phyloP scores from a whole-genome alignment of 2,329 filamentous ascomycete genomes.

The Ascosphaera aggregata region DNA sequence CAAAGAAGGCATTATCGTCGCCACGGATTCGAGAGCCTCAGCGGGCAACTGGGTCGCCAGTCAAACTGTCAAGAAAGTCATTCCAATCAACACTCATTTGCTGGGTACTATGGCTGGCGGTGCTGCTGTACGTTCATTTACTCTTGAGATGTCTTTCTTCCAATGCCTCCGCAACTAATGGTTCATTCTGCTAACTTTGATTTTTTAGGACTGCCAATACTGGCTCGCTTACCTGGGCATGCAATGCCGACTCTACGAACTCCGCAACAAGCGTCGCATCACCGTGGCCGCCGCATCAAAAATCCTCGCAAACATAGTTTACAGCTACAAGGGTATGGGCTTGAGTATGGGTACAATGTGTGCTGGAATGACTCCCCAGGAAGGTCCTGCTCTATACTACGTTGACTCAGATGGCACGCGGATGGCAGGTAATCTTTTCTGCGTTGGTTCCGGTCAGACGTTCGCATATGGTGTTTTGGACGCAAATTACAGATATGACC shows the following conservation, averaged over 20 bases:
- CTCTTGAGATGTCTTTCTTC: not conserved
- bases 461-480: conserved; percentile 97
- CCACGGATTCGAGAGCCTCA: conserved; percentile 89
- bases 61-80: conserved; percentile 99
- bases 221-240: conserved; percentile 98
- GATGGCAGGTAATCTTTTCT: conserved; percentile 86
- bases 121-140: conserved; percentile 42
- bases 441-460: conserved; percentile 92
- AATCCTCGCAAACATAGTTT: conserved; percentile 95
- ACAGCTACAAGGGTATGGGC: conserved; percentile 97
- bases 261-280: conserved; percentile 97
- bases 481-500: conserved; percentile 78
- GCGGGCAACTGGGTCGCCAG: conserved; percentile 98
- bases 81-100: conserved; percentile 88
- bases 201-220: conserved; percentile 79
- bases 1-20: conserved; percentile 94
- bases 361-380: conserved; percentile 76
- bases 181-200: not conserved
- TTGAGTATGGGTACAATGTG: conserved; percentile 99
- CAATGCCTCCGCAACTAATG: too few species aligned
- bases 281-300: conserved; percentile 92
- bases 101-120: conserved; percentile 96
- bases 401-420: conserved; percentile 94
- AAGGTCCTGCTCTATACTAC: conserved; percentile 93
- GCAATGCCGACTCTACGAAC: conserved; percentile 97